Evolutionary conservation across 2,329 filamentous ascomycete species (phyloP), one percentile per base, ranked within the genome.

Genomic region (Hypoxylon sp.): DNA sequence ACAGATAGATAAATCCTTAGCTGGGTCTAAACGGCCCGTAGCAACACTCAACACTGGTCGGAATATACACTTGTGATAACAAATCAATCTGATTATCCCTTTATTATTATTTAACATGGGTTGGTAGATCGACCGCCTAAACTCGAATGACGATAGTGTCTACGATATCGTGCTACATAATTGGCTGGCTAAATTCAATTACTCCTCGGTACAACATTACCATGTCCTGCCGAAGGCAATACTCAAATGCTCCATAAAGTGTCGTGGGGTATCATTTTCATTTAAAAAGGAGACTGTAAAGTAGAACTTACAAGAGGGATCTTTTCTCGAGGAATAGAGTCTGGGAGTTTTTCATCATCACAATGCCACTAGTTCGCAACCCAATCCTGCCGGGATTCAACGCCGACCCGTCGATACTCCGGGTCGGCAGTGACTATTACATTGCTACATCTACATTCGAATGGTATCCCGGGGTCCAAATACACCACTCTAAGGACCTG

Each of bases 311-410:
- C n/a, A n/a, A n/a, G n/a, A n/a, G n/a, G n/a, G n/a, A n/a, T n/a
- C n/a, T n/a, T n/a, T n/a, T n/a, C n/a, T n/a, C n/a, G n/a, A n/a
- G n/a, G n/a, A n/a, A n/a, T n/a, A n/a, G n/a, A n/a, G n/a, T n/a
- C n/a, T n/a, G n/a, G n/a, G n/a, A n/a, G n/a, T n/a, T n/a, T n/a
- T 27, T 19, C 11, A 7, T 16, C 16, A 9, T 12, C 31, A 51
- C 13, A 21, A 82, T 78, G 79, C 77, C 74, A 29, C 69, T 68
- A 7, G 65, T 80, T 26, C 73, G 73, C 49, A 84, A 82, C 53
- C 79, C 79, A 7, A 81, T 82, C 60, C 73, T 82, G 15, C 79
- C 79, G 11, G 79, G 79, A 21, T 82, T 82, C 68, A 79, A 82
- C 62, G 70, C 79, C 27, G 79, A 82, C 66, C 79, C 79, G 15